Percentiles rank a stretch among this genome's conserved stretches.
phyloP scores from a whole-genome alignment of 2,329 filamentous ascomycete genomes.

The Arthrobotrys conoides region DNA sequence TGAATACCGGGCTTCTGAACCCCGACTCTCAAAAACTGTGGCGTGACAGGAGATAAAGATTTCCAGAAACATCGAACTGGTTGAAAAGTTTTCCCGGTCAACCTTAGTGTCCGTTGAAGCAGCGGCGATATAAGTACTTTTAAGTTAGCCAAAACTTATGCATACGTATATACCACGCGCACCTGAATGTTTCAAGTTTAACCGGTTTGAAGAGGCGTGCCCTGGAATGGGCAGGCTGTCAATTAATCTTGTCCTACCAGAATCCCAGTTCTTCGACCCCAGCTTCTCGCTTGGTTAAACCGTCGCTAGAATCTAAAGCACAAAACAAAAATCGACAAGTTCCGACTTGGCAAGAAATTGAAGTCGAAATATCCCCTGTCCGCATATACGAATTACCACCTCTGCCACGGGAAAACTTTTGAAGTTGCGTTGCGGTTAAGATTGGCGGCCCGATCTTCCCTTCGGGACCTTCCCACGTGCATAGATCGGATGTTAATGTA shows the following conservation, averaged over 20 bases:
- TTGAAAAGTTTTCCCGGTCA: slow-evolving; percentile 21
- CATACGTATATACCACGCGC: neutral
- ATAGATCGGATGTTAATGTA: slow-evolving; percentile 13
- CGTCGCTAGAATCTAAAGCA: slow-evolving; percentile 9
- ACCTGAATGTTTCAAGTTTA: slow-evolving; percentile 26
- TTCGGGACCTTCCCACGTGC: slow-evolving; percentile 4
- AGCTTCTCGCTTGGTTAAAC: slow-evolving; percentile 31
- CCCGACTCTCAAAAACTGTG: neutral
- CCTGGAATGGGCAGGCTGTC: slow-evolving; percentile 8
- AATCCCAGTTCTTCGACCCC: neutral
- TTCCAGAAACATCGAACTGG: slow-evolving; percentile 2
- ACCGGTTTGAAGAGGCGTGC: slow-evolving; percentile 31
- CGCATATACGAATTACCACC: neutral
- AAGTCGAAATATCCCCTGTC: slow-evolving; percentile 11
- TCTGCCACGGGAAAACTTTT: slow-evolving; percentile 14
- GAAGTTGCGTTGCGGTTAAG: slow-evolving; percentile 33
- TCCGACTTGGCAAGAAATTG: slow-evolving; percentile 41
- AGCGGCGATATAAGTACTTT: neutral
- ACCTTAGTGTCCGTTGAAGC: neutral
- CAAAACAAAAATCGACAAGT: neutral
- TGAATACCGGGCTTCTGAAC: neutral
- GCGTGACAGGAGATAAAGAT: neutral
- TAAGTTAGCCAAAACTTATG: neutral
- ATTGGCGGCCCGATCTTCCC: slow-evolving; percentile 42
- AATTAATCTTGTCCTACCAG: slow-evolving; percentile 12